phyloP scores from a whole-genome alignment of 2,329 filamentous ascomycete genomes.

The Penicillium sp. region DNA sequence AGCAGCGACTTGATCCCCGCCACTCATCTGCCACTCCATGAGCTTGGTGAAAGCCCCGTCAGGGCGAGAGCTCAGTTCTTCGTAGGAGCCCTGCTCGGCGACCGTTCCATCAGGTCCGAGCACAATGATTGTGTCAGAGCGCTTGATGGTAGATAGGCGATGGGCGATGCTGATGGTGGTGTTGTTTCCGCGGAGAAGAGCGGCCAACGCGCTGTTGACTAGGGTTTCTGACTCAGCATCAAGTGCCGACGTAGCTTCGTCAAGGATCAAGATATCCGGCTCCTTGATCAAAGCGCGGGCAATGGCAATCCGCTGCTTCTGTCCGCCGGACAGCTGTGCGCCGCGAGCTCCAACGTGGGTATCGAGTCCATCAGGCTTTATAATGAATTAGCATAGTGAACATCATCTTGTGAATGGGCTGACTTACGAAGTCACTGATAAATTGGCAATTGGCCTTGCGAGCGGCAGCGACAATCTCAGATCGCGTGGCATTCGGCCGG shows the following conservation, averaged over 20 bases:
- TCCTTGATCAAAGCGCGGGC: slow-evolving; percentile 92
- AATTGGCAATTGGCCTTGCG: slow-evolving; percentile 94
- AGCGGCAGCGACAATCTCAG: slow-evolving; percentile 83
- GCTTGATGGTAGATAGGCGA: slow-evolving; percentile 92
- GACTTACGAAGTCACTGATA: slow-evolving; percentile 81
- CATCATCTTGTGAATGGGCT: not conserved
- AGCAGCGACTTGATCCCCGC: slow-evolving; percentile 60
- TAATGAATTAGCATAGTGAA: slow-evolving; percentile 14
- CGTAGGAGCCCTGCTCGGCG: slow-evolving; percentile 85
- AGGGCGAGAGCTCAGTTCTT: slow-evolving; percentile 69
- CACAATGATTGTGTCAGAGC: slow-evolving; percentile 92
- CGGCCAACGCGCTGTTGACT: slow-evolving; percentile 85
- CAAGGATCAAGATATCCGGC: slow-evolving; percentile 93
- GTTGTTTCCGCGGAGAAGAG: slow-evolving; percentile 80
- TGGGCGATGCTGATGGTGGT: slow-evolving; percentile 98
- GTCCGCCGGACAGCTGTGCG: slow-evolving; percentile 90
- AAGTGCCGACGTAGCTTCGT: slow-evolving; percentile 93
- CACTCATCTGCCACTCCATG: slow-evolving; percentile 99
- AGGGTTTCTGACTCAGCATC: slow-evolving; percentile 97
- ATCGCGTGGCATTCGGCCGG: slow-evolving; percentile 72
- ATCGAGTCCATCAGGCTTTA: slow-evolving; percentile 82
- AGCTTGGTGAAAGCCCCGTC: slow-evolving; percentile 88
- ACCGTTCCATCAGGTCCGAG: slow-evolving; percentile 84
- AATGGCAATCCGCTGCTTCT: slow-evolving; percentile 98
- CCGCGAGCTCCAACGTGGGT: slow-evolving; percentile 91